Evolutionary conservation across 2,329 filamentous ascomycete species (phyloP).

Genomic region (Fusarium veterinarium): DNA sequence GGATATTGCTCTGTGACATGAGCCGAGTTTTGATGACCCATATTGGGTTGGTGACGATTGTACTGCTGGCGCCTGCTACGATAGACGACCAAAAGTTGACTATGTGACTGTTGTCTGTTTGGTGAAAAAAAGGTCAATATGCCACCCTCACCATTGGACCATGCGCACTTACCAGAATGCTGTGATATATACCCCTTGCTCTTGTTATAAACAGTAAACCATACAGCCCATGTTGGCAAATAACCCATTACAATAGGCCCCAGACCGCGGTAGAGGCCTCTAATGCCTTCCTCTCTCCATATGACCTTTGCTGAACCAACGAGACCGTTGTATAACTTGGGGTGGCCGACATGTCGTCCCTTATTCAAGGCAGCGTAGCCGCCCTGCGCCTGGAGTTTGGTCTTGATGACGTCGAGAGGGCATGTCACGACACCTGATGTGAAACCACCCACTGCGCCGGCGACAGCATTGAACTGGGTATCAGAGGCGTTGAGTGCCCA

Average conservation of each 20-base stretch:
- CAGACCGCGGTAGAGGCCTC: slow-evolving; percentile 91
- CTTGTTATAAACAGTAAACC: slow-evolving; percentile 95
- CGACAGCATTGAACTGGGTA: slow-evolving; percentile 81
- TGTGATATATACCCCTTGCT: slow-evolving; percentile 80
- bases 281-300: slow-evolving; percentile 86
- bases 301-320: slow-evolving; percentile 88
- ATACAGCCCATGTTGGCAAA: slow-evolving; percentile 97
- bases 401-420: slow-evolving; percentile 98
- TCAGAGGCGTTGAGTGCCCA: slow-evolving; percentile 69
- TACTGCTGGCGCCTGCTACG: slow-evolving; percentile 90
- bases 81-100: slow-evolving; percentile 92
- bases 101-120: slow-evolving; percentile 76
- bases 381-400: slow-evolving; percentile 94
- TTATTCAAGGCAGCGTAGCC: slow-evolving; percentile 72
- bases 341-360: slow-evolving; percentile 61
- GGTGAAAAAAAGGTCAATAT: slow-evolving; percentile 24
- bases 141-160: not conserved
- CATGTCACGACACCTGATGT: slow-evolving; percentile 95
- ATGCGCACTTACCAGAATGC: slow-evolving; percentile 65
- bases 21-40: slow-evolving; percentile 99
- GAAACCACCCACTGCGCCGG: slow-evolving; percentile 89
- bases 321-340: slow-evolving; percentile 83
- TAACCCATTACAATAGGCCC: slow-evolving; percentile 96
- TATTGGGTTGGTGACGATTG: slow-evolving; percentile 94
- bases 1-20: slow-evolving; percentile 85